Percentiles rank a stretch among this genome's conserved stretches.
Evolutionary conservation across 768 basidiomycete genomes (phyloP).

Genomic region (Suillus americanus): DNA sequence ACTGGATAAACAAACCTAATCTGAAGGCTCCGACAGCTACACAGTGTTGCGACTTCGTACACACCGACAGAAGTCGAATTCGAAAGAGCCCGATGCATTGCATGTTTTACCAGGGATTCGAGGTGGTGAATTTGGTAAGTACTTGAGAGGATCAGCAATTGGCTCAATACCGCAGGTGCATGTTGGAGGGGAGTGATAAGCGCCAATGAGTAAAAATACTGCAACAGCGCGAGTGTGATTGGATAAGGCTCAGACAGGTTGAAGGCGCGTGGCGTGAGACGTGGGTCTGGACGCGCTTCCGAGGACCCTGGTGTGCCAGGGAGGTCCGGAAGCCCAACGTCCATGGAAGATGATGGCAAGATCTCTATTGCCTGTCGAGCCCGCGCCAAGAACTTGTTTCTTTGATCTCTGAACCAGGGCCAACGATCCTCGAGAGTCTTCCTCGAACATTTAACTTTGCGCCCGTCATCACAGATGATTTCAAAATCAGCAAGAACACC

Average conservation of each 20-base stretch:
- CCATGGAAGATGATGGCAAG: conserved; percentile 60
- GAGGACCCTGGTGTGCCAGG: conserved; percentile 48
- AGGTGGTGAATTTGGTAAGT: conserved; percentile 81
- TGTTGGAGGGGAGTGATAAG: conserved; percentile 91
- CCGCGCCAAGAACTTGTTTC: conserved; percentile 54
- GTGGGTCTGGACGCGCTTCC: conserved; percentile 67
- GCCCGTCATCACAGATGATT: conserved; percentile 87
- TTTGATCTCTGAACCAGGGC: conserved; percentile 90
- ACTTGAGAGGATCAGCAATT: conserved; percentile 78
- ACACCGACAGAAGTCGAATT: conserved; percentile 87
- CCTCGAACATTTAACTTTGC: conserved; percentile 78
- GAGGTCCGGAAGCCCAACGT: conserved; percentile 62
- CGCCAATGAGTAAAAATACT: conserved; percentile 90
- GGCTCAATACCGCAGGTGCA: conserved; percentile 84
- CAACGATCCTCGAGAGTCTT: conserved; percentile 87
- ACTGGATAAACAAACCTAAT: conserved; percentile 61
- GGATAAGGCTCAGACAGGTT: conserved; percentile 88
- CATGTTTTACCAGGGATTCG: conserved; percentile 82
- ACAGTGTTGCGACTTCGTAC: conserved; percentile 93
- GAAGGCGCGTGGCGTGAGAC: conserved; percentile 77
- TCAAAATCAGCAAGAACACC: conserved; percentile 86
- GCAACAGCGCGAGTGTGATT: conserved; percentile 83
- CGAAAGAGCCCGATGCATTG: conserved; percentile 86
- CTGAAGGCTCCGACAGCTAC: conserved; percentile 85
- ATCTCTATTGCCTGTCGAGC: conserved; percentile 57